These are phyloP conservation scores for Phaeophleospora eucalypticola DNA, from an alignment of 2,329 filamentous ascomycete species.

Conservation along the genomic window DNA sequence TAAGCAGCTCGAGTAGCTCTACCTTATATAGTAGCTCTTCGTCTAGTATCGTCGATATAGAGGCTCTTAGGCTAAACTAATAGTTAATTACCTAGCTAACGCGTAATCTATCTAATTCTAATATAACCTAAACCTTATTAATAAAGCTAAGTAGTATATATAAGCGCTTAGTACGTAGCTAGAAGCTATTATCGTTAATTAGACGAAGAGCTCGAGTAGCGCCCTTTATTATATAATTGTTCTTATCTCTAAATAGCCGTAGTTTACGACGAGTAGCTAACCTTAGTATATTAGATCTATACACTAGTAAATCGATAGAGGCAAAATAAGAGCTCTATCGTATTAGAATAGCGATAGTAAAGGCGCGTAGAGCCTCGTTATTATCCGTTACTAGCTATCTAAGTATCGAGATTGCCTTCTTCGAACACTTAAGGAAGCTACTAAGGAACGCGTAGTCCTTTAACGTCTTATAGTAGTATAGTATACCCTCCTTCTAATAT, in stretches of 20 bases:
- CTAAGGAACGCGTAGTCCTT: not conserved
- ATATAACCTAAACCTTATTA: not conserved
- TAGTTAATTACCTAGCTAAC: not conserved
- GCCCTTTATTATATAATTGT: not conserved
- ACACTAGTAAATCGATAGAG: not conserved
- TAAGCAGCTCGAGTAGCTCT: not conserved
- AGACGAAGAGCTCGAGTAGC: not conserved
- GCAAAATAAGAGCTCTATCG: not conserved
- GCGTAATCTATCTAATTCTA: not conserved
- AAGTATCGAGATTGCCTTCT: not conserved
- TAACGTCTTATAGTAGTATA: not conserved
- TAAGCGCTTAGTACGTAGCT: not conserved
- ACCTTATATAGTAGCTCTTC: not conserved
- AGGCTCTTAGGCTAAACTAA: not conserved
- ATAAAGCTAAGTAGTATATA: not conserved
- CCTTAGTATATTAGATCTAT: not conserved
- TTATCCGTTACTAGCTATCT: not conserved
- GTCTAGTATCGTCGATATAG: not conserved
- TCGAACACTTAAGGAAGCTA: not conserved
- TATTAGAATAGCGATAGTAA: not conserved
- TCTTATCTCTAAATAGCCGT: not conserved
- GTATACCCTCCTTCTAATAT: not conserved
- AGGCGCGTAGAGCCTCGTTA: not conserved
- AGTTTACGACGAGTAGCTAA: not conserved
- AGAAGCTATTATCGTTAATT: not conserved